A percentile compares a stretch with the other conserved stretches of the same genome.
phyloP scores from a whole-genome alignment of 1,284 basidiomycete genomes.

The Testicularia cyperi region DNA sequence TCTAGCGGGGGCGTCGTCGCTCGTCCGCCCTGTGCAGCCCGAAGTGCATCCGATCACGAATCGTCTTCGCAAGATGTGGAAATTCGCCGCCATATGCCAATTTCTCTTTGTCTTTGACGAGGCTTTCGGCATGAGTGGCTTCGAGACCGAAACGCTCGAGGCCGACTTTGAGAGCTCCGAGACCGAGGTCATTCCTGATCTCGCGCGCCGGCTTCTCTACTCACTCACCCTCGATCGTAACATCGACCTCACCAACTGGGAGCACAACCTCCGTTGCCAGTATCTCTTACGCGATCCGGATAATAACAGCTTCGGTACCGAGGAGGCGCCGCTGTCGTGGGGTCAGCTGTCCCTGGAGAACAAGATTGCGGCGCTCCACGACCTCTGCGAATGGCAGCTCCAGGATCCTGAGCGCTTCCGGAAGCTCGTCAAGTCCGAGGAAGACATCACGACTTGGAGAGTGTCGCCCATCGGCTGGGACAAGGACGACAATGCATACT shows the following conservation, averaged over 20 bases:
- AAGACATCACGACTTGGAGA: slow-evolving; percentile 63
- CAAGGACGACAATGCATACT: slow-evolving; percentile 77
- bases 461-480: slow-evolving; percentile 86
- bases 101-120: slow-evolving; percentile 59
- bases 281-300: slow-evolving; percentile 36
- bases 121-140: slow-evolving; percentile 54
- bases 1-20: no score
- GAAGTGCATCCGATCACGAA: slow-evolving; percentile 38
- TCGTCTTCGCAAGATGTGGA: slow-evolving; percentile 50
- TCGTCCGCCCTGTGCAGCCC: no score
- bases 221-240: slow-evolving; percentile 63
- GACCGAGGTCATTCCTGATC: slow-evolving; percentile 61
- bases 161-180: slow-evolving; percentile 63
- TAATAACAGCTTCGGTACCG: slow-evolving; percentile 32
- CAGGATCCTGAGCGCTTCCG: slow-evolving; percentile 64
- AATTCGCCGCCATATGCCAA: slow-evolving; percentile 58
- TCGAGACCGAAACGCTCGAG: slow-evolving; percentile 61
- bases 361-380: slow-evolving; percentile 60
- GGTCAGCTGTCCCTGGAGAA: slow-evolving; percentile 62
- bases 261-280: slow-evolving; percentile 36
- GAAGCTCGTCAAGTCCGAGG: slow-evolving; percentile 63
- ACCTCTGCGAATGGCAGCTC: slow-evolving; percentile 65
- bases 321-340: slow-evolving; percentile 60
- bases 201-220: slow-evolving; percentile 63
- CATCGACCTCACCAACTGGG: slow-evolving; percentile 59